Conservation (phyloP, 495 filamentous ascomycete species). For the Podospora sp. region DNA sequence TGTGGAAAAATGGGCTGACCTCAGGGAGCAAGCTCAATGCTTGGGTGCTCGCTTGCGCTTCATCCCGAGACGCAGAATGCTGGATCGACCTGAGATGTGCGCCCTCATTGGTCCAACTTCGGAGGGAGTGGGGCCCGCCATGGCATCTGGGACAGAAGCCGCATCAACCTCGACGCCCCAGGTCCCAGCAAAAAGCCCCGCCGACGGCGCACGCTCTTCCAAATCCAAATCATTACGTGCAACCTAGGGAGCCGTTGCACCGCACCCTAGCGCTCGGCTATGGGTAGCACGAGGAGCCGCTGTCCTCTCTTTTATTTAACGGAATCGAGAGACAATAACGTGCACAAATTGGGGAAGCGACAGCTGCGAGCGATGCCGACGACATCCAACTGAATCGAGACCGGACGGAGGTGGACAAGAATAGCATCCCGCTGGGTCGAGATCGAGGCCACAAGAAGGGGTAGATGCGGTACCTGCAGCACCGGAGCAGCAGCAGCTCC, state of each 20-base stretch:
- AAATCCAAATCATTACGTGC: slow-evolving; percentile 4
- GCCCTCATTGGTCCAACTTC: slow-evolving; percentile 30
- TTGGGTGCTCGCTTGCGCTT: slow-evolving; percentile 38
- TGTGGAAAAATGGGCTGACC: slow-evolving; percentile 25
- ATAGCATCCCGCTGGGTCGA: background rate
- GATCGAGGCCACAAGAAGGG: background rate
- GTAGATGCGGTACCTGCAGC: background rate
- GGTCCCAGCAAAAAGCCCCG: slow-evolving; percentile 21
- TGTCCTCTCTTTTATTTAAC: background rate
- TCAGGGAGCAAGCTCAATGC: slow-evolving; percentile 26
- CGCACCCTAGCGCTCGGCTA: background rate
- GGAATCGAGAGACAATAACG: background rate
- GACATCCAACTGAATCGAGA: background rate
- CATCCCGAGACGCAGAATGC: slow-evolving; percentile 40
- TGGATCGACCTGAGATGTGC: slow-evolving; percentile 30
- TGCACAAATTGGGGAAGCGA: background rate
- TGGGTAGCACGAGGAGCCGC: background rate
- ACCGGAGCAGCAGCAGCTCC: too few relatives aligned
- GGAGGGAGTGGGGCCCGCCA: slow-evolving; percentile 26
- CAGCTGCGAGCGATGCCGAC: background rate
- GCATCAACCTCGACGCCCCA: slow-evolving; percentile 35
- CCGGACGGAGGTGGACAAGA: background rate
- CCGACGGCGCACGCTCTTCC: background rate
- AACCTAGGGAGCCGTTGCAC: background rate
- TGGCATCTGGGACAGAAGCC: slow-evolving; percentile 37